These are phyloP conservation scores for Heterobasidion occidentale DNA, from an alignment of 1,284 basidiomycete genomes.

Conservation along the genomic window DNA sequence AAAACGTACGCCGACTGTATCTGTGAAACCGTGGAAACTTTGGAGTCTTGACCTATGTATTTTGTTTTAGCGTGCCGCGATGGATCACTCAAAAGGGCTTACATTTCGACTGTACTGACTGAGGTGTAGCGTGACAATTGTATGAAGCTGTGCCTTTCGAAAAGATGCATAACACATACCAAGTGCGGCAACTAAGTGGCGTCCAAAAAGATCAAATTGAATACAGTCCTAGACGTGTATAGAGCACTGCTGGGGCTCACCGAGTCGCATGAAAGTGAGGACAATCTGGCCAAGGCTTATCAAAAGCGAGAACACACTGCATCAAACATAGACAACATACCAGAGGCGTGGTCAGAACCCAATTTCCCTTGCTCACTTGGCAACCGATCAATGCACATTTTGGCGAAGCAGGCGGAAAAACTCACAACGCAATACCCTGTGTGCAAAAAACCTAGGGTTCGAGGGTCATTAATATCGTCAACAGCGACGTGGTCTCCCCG, in stretches of 20 bases:
- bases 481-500: neutral
- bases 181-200: neutral
- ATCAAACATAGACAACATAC: conserved; percentile 13
- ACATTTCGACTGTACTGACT: conserved; percentile 33
- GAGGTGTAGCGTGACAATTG: too few relatives aligned
- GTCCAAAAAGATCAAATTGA: conserved; percentile 5
- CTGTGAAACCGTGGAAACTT: neutral
- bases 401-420: neutral
- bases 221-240: conserved; percentile 19
- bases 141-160: neutral
- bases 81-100: conserved; percentile 3
- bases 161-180: neutral
- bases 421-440: conserved; percentile 31
- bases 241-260: conserved; percentile 17
- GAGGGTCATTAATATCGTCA: too few relatives aligned
- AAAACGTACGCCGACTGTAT: neutral
- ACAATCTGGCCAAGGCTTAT: conserved; percentile 14
- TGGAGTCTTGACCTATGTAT: neutral
- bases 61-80: neutral
- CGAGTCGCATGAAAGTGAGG: conserved; percentile 22
- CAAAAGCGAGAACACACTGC: neutral
- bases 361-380: conserved; percentile 31
- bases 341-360: conserved; percentile 28
- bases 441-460: conserved; percentile 22
- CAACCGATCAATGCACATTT: neutral